Conservation (phyloP, 768 basidiomycete genomes). For the Mycena galopus region DNA sequence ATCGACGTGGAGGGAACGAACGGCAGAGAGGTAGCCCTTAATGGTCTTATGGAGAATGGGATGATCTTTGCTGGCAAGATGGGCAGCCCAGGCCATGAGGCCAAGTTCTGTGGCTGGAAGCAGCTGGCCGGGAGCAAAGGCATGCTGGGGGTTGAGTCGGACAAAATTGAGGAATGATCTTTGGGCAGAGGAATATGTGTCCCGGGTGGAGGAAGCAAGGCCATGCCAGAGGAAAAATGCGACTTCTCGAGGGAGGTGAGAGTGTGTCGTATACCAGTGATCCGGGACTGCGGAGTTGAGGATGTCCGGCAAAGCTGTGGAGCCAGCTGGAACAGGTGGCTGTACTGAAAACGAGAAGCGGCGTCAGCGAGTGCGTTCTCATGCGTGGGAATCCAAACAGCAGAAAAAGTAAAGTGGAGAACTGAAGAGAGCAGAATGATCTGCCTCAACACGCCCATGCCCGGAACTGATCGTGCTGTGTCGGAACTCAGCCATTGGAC, state of each 20-base stretch:
- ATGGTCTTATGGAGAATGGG: neutral
- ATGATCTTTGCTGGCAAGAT: too few relatives aligned
- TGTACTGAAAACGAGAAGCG: conserved; percentile 36
- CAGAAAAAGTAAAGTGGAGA: conserved; percentile 30
- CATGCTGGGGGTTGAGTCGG: conserved; percentile 5
- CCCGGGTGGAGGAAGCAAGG: conserved; percentile 23
- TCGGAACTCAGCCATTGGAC: conserved; percentile 11
- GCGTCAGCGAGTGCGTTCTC: conserved; percentile 34
- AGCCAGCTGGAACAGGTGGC: conserved; percentile 23
- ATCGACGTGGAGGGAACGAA: conserved; percentile 49
- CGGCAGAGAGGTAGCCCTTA: conserved; percentile 7
- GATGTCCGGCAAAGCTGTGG: conserved; percentile 13
- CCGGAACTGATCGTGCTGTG: too few relatives aligned
- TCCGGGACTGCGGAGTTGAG: conserved; percentile 20
- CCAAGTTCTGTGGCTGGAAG: neutral
- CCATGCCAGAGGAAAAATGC: conserved; percentile 32
- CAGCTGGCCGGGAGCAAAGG: neutral
- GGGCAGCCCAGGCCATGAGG: neutral
- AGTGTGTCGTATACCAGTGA: conserved; percentile 18
- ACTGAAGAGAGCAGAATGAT: conserved; percentile 15
- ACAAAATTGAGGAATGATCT: conserved; percentile 20
- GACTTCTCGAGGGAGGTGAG: conserved; percentile 23
- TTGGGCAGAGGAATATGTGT: conserved; percentile 21
- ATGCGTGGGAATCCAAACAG: conserved; percentile 26
- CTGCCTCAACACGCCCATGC: conserved; percentile 6